These are phyloP conservation scores for Borovskyia barvae DNA, from an alignment of 208 protist species.

Conservation along the genomic window DNA sequence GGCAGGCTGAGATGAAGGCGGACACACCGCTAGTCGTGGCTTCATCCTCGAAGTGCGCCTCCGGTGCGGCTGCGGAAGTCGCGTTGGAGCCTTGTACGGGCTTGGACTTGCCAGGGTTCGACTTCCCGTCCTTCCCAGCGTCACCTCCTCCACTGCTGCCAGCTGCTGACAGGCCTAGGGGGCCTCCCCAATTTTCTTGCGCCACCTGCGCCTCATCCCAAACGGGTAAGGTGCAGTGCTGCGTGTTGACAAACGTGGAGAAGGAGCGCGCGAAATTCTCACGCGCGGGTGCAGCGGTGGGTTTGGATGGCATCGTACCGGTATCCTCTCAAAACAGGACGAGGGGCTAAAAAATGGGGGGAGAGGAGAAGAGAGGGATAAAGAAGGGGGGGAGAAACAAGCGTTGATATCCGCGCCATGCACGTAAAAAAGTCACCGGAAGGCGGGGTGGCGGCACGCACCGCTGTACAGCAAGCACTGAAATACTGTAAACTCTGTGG, in stretches of 20 bases:
- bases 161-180: constrained; percentile 16
- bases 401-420: too few species aligned
- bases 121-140: neutral
- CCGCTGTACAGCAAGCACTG: too few species aligned
- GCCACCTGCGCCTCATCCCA: constrained; percentile 79
- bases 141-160: neutral
- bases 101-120: constrained; percentile 1
- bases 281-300: neutral
- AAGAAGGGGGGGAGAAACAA: too few species aligned
- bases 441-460: too few species aligned
- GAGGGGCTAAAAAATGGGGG: neutral
- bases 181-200: constrained; percentile 77
- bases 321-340: neutral
- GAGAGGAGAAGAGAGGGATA: neutral
- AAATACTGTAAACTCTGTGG: too few species aligned
- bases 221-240: constrained; percentile 34
- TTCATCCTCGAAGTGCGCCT: constrained; percentile 13
- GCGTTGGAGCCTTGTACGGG: neutral
- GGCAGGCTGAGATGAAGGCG: constrained; percentile 6
- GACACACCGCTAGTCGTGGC: constrained; percentile 4
- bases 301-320: constrained; percentile 11
- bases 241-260: constrained; percentile 15
- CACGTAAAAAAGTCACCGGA: too few species aligned
- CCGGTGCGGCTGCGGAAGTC: neutral
- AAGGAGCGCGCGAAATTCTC: neutral